A percentile compares a stretch with the other conserved stretches of the same genome.
Evolutionary conservation across 2,329 filamentous ascomycete species (phyloP).

Genomic region (Pleomassaria siparia): DNA sequence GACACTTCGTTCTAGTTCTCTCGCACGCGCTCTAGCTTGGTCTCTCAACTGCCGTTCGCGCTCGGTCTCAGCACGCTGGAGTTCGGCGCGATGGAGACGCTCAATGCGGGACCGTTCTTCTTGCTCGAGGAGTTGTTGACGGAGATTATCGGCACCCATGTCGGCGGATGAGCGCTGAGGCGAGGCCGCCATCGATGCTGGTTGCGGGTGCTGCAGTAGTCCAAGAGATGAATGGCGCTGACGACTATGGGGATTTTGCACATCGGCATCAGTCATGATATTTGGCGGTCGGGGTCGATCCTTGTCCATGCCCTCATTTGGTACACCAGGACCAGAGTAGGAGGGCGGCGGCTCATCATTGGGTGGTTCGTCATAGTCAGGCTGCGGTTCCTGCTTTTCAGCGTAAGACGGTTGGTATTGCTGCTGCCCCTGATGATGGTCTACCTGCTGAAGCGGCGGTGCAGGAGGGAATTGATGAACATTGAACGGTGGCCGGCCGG

Average conservation of each 20-base stretch:
- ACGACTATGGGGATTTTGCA: constrained; percentile 22
- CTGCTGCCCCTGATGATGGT: not conserved
- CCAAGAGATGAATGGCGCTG: constrained; percentile 35
- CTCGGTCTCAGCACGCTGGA: constrained; percentile 26
- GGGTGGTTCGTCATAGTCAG: constrained; percentile 4
- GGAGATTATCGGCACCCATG: constrained; percentile 41
- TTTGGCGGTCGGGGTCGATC: constrained; percentile 31
- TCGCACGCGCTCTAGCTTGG: constrained; percentile 32
- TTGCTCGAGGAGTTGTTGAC: constrained; percentile 35
- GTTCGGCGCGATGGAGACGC: constrained; percentile 30
- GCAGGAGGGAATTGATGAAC: constrained; percentile 10
- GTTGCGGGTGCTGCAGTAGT: constrained; percentile 41
- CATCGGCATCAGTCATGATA: constrained; percentile 26
- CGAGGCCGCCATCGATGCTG: constrained; percentile 43
- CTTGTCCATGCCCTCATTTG: constrained; percentile 36
- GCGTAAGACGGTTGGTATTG: not conserved
- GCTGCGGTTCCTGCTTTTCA: not conserved
- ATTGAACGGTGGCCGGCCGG: constrained; percentile 16
- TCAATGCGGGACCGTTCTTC: constrained; percentile 37
- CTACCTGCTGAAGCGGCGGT: constrained; percentile 8
- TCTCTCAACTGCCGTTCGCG: constrained; percentile 32
- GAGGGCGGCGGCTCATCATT: constrained; percentile 37
- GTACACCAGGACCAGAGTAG: constrained; percentile 33
- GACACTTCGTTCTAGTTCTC: constrained; percentile 38
- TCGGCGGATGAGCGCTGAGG: constrained; percentile 38